phyloP scores from a whole-genome alignment of 306 rosid species.

The Luffa acutangula region DNA sequence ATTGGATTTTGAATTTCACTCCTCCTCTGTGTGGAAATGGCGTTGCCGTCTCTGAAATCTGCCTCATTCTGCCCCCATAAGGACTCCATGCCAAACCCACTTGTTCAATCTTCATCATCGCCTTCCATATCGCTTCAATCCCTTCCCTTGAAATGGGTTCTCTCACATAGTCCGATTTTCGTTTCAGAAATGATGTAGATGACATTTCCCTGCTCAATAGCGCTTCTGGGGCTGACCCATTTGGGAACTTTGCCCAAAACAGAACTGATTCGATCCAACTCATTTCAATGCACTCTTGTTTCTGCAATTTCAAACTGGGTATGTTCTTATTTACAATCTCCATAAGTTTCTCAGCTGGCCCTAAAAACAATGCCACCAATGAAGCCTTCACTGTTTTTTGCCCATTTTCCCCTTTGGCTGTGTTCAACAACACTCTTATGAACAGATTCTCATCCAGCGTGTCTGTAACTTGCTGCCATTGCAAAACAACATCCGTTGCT shows the following conservation, averaged over 20 bases:
- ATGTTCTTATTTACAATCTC: slow-evolving; percentile 1
- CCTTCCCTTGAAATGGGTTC: slow-evolving; percentile 17
- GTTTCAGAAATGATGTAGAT: not conserved
- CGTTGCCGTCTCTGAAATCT: slow-evolving; percentile 31
- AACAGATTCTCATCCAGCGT: slow-evolving; percentile 16
- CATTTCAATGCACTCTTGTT: slow-evolving; percentile 19
- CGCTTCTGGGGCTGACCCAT: slow-evolving; percentile 8
- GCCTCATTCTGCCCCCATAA: slow-evolving; percentile 35
- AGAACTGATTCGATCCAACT: slow-evolving; percentile 21
- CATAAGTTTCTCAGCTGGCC: slow-evolving; percentile 5
- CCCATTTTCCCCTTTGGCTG: not conserved
- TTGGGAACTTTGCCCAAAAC: slow-evolving; percentile 2
- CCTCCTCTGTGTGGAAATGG: slow-evolving; percentile 59
- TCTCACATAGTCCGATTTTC: slow-evolving; percentile 23
- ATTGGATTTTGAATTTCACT: slow-evolving; percentile 37
- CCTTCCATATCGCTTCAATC: slow-evolving; percentile 20
- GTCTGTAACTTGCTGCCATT: slow-evolving; percentile 16
- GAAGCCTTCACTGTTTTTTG: not conserved
- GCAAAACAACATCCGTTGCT: not conserved
- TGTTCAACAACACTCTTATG: not conserved
- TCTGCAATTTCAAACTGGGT: slow-evolving; percentile 15
- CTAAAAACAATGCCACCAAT: slow-evolving; percentile 14
- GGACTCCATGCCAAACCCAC: slow-evolving; percentile 15
- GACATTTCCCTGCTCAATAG: not conserved
- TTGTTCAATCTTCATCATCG: not conserved